Conservation (phyloP, 352 stramenopile species). For the Globisporangium heterothallicum region DNA sequence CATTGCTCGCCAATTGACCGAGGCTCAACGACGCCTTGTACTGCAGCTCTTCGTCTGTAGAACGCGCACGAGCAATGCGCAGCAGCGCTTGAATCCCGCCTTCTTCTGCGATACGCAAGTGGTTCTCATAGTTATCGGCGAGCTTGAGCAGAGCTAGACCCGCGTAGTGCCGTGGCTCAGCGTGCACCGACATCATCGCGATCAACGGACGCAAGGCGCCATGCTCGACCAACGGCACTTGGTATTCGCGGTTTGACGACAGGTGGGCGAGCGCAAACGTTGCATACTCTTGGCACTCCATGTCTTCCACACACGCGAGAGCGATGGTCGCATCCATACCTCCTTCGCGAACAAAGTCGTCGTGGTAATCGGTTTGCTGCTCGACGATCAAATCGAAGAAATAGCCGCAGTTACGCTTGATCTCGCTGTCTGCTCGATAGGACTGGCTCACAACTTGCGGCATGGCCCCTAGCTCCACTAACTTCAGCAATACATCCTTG, state of each 20-base stretch:
- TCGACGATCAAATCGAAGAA: constrained; percentile 88
- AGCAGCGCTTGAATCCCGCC: constrained; percentile 94
- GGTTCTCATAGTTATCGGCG: constrained; percentile 97
- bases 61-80: constrained; percentile 84
- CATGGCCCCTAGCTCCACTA: constrained; percentile 88
- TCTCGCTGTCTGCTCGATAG: constrained; percentile 85
- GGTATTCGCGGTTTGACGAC: constrained; percentile 92
- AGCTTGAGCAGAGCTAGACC: constrained; percentile 95
- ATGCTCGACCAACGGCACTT: constrained; percentile 88
- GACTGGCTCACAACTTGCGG: constrained; percentile 78
- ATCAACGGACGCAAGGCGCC: constrained; percentile 92
- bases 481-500: constrained; percentile 86
- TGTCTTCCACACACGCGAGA: constrained; percentile 91
- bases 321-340: constrained; percentile 87
- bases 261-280: constrained; percentile 94
- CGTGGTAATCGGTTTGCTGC: constrained; percentile 91
- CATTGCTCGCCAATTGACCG: constrained; percentile 89
- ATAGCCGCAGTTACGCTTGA: constrained; percentile 91
- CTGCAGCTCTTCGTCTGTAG: constrained; percentile 92
- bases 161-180: constrained; percentile 93
- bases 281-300: constrained; percentile 95
- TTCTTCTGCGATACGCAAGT: constrained; percentile 93
- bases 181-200: constrained; percentile 93
- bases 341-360: constrained; percentile 83
- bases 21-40: constrained; percentile 94